Conservation (phyloP, 345 rosid genomes). For the Melastoma malabathricum region DNA sequence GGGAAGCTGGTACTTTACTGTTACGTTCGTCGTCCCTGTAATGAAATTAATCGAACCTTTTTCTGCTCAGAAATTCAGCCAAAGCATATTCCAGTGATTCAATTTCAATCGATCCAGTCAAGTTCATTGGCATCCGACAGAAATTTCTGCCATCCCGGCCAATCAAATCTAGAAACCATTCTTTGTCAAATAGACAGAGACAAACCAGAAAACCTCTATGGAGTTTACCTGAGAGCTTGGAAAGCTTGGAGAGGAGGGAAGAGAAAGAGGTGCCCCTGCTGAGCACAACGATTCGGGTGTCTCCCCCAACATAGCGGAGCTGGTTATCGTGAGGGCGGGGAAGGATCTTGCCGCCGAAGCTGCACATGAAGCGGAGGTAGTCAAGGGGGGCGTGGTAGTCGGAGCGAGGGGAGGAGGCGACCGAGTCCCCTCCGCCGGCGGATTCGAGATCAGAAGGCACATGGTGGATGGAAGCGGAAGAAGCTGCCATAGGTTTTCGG, state of each 20-base stretch:
- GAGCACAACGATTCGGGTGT: constrained; percentile 79
- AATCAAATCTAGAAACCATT: no score
- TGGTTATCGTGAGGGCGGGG: constrained; percentile 94
- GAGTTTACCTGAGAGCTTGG: constrained; percentile 57
- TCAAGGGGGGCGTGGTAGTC: constrained; percentile 30
- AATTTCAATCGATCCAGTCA: no score
- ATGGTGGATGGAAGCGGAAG: constrained; percentile 23
- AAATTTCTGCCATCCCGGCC: no score
- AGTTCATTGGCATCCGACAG: no score
- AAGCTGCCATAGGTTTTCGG: constrained; percentile 10
- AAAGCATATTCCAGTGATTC: background rate
- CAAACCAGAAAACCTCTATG: background rate
- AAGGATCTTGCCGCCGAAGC: constrained; percentile 88
- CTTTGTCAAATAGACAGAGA: no score
- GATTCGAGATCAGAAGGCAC: constrained; percentile 49
- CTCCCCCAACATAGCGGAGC: constrained; percentile 92
- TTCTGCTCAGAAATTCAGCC: background rate
- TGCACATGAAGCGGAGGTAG: constrained; percentile 81
- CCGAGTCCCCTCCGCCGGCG: constrained; percentile 32
- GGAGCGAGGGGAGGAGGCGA: constrained; percentile 68
- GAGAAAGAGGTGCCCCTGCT: constrained; percentile 53
- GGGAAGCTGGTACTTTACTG: constrained; percentile 88
- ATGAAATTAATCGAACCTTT: background rate
- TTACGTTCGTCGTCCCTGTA: constrained; percentile 45
- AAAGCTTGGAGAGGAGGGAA: constrained; percentile 50